Evolutionary conservation across 768 basidiomycete species (phyloP), one percentile per base, ranked within the genome.

Genomic region (Crucibulum laeve): DNA sequence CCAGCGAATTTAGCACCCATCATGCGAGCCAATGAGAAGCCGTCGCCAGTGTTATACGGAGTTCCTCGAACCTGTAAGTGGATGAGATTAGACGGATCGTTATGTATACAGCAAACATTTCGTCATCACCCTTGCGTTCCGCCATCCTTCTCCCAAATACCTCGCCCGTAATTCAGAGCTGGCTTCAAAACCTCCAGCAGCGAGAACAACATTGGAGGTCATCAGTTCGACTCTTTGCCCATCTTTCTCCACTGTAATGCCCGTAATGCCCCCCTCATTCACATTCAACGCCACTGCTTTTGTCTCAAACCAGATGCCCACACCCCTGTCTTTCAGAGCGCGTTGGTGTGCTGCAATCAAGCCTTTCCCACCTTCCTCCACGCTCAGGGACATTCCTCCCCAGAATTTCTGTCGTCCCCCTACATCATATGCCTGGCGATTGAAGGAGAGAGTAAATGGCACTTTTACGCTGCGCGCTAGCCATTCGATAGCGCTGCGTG

Each of bases 11-110:
- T 69, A 14, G 79, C 82, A 4, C 81, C 77, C 23, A 77, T 45
- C 5, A 61, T 57, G 19, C 62, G 52, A 1, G 80, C 82, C 47
- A 85, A 65, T 28, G 58, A 49, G 46, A 86, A 72, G 0, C 80
- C 79, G 50, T 86, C 84, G 14, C 84, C 82, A 36, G 69, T 71
- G 69, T 86, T 84, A 55, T 80, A 82, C 4, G 84, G 83, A 1
- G 84, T 86, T 14, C 84, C 82, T 45, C 82, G 74, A 40, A 87
- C 75, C 80, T 85, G 36, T 11, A 33, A 30, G 30, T 14, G 15
- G 28, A 23, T 25, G 28, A 42, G 23, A 14, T n/a, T 46, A 38
- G 25, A 36, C 40, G 15, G 33, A 26, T 11, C 19, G 19, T 8
- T 19, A 36, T 21, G 2, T 6, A 21, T 13, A 38, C 21, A 35